phyloP scores from a whole-genome alignment of 441 rosid genomes.

The Flueggea neowawraea region DNA sequence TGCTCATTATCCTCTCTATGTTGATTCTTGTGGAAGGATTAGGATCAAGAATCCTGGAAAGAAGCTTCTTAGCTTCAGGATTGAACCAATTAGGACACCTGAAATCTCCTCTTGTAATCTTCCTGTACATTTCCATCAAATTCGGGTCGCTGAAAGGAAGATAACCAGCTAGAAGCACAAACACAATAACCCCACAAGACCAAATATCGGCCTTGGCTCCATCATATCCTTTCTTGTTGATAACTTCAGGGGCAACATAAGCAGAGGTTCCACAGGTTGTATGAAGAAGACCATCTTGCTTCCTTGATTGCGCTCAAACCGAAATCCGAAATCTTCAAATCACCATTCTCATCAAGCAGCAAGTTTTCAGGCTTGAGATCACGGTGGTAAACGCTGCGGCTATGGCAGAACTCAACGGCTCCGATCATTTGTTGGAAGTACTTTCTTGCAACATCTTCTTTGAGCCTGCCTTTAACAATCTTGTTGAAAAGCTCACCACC shows the following conservation, averaged over 20 bases:
- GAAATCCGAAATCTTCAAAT: conserved; percentile 72
- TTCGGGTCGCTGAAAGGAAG: conserved; percentile 68
- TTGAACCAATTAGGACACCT: conserved; percentile 68
- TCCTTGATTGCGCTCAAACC: conserved; percentile 67
- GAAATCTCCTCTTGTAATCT: conserved; percentile 62
- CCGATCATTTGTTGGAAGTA: conserved; percentile 76
- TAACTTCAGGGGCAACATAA: conserved; percentile 84
- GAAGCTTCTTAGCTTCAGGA: conserved; percentile 59
- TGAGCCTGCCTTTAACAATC: conserved; percentile 68
- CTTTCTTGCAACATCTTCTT: conserved; percentile 56
- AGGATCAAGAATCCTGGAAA: conserved; percentile 66
- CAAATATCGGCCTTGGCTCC: conserved; percentile 82
- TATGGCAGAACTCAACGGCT: conserved; percentile 80
- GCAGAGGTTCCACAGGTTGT: conserved; percentile 92
- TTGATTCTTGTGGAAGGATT: conserved; percentile 54
- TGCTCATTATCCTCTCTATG: conserved; percentile 47
- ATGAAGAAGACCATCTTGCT: conserved; percentile 74
- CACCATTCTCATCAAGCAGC: conserved; percentile 64
- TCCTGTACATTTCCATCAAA: conserved; percentile 63
- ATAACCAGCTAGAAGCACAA: conserved; percentile 67
- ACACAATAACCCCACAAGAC: conserved; percentile 81
- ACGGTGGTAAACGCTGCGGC: conserved; percentile 79
- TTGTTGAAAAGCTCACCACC: conserved; percentile 82
- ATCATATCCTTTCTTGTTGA: conserved; percentile 70
- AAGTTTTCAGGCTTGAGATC: conserved; percentile 90